These are phyloP conservation scores for Pichia sp. DNA, from an alignment of 1,139 yeast species.

Conservation along the genomic window DNA sequence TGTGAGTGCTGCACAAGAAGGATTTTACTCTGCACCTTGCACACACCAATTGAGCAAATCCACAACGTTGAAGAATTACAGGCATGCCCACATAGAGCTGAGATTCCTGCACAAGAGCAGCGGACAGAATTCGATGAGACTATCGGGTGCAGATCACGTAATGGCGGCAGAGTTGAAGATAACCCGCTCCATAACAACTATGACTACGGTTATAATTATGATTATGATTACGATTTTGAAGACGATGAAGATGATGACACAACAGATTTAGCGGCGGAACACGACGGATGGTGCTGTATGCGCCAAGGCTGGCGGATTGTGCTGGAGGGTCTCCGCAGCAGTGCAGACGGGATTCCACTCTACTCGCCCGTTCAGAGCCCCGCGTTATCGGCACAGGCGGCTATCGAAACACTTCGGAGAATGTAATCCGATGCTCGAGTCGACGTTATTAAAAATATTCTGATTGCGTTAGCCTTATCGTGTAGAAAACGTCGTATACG, in stretches of 20 bases:
- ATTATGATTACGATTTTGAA: too few relatives aligned
- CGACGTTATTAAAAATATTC: too few relatives aligned
- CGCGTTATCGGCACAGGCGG: too few relatives aligned
- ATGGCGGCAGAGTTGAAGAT: too few relatives aligned
- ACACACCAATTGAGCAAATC: not conserved
- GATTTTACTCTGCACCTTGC: conserved; percentile 18
- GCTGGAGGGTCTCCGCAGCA: conserved; percentile 12
- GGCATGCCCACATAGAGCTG: conserved; percentile 23
- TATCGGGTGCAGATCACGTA: too few relatives aligned
- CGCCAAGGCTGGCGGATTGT: conserved; percentile 11
- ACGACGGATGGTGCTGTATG: conserved; percentile 29
- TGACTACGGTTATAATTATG: too few relatives aligned
- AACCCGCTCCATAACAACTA: not conserved
- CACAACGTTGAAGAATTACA: conserved; percentile 15
- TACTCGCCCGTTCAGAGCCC: too few relatives aligned
- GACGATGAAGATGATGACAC: conserved; percentile 15
- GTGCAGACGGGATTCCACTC: conserved; percentile 3
- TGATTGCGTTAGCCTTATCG: too few relatives aligned
- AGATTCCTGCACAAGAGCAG: conserved; percentile 11
- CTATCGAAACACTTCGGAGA: too few relatives aligned
- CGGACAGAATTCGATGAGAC: conserved; percentile 10
- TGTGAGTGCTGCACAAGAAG: conserved; percentile 31
- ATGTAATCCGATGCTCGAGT: too few relatives aligned
- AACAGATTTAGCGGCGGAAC: conserved; percentile 27
- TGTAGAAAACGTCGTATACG: too few relatives aligned